Evolutionary conservation across 768 basidiomycete genomes (phyloP).

Genomic region (Psilocybe azurescens): DNA sequence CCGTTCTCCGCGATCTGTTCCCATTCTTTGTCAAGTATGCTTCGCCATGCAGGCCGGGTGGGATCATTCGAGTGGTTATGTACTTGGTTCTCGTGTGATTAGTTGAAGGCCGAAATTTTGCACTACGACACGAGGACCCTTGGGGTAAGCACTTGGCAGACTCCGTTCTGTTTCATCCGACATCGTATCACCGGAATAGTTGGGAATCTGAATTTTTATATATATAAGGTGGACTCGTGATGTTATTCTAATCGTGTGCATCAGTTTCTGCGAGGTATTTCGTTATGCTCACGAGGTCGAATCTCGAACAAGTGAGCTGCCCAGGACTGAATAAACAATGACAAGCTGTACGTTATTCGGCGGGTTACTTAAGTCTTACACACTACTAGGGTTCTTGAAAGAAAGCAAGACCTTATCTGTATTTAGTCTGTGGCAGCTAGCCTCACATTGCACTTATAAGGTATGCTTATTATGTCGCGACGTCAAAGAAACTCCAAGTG

Average conservation of each 20-base stretch:
- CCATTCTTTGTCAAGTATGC: slow-evolving; percentile 18
- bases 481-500: slow-evolving; percentile 1
- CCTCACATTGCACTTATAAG: not conserved
- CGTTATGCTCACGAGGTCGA: slow-evolving; percentile 7
- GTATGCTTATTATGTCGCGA: not conserved
- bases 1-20: slow-evolving; percentile 8
- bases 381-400: too few relatives aligned
- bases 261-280: not conserved
- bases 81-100: slow-evolving; percentile 7
- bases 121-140: not conserved
- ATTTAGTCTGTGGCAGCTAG: not conserved
- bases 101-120: not conserved
- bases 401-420: not conserved
- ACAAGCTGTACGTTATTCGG: not conserved
- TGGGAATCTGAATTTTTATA: not conserved
- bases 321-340: not conserved
- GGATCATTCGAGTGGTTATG: not conserved
- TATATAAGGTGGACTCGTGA: slow-evolving; percentile 1
- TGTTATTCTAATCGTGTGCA: slow-evolving; percentile 3
- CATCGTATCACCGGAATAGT: not conserved
- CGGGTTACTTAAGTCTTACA: not conserved
- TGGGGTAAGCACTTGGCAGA: not conserved
- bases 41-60: slow-evolving; percentile 11
- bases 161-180: slow-evolving; percentile 1
- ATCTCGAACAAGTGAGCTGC: not conserved